These are phyloP conservation scores for Coemansia sp. DNA, from an alignment of 371 early-diverging fungal genomes.

Conservation along the genomic window DNA sequence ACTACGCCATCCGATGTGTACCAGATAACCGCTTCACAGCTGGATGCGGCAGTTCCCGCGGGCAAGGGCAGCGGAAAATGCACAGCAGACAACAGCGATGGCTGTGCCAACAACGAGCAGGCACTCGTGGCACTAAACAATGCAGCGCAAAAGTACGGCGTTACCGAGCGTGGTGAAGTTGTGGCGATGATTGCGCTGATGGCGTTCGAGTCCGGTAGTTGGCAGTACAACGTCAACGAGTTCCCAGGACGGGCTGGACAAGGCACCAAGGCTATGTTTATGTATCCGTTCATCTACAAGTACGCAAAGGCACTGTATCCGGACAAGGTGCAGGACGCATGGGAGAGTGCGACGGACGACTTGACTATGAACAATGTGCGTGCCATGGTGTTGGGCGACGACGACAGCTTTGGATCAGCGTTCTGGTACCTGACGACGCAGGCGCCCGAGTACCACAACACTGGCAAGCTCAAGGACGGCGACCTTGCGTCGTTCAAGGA, in stretches of 20 bases:
- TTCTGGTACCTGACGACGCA: slow-evolving; percentile 38
- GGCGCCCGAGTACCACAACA: slow-evolving; percentile 18
- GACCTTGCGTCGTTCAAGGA: slow-evolving; percentile 27
- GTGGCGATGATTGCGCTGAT: slow-evolving; percentile 43
- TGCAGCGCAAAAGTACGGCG: slow-evolving; percentile 31
- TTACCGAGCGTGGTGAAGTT: slow-evolving; percentile 34
- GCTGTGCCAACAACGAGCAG: slow-evolving; percentile 30
- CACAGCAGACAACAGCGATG: not conserved
- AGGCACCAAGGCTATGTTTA: slow-evolving; percentile 45
- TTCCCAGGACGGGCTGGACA: slow-evolving; percentile 35
- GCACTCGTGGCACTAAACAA: slow-evolving; percentile 32
- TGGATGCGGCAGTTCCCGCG: slow-evolving; percentile 12
- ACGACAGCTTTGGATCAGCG: slow-evolving; percentile 44
- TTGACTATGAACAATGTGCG: slow-evolving; percentile 18
- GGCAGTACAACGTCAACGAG: slow-evolving; percentile 47
- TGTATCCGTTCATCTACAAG: slow-evolving; percentile 32
- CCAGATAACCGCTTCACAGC: slow-evolving; percentile 4
- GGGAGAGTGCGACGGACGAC: not conserved
- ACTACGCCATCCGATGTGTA: not conserved
- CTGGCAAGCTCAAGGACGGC: slow-evolving; percentile 19
- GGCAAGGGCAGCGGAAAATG: not conserved
- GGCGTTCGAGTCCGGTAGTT: slow-evolving; percentile 44
- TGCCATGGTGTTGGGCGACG: slow-evolving; percentile 30
- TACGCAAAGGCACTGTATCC: slow-evolving; percentile 40
- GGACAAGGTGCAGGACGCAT: not conserved